Evolutionary conservation across 768 basidiomycete species (phyloP).

Genomic region (Auricularia auricula-judae): DNA sequence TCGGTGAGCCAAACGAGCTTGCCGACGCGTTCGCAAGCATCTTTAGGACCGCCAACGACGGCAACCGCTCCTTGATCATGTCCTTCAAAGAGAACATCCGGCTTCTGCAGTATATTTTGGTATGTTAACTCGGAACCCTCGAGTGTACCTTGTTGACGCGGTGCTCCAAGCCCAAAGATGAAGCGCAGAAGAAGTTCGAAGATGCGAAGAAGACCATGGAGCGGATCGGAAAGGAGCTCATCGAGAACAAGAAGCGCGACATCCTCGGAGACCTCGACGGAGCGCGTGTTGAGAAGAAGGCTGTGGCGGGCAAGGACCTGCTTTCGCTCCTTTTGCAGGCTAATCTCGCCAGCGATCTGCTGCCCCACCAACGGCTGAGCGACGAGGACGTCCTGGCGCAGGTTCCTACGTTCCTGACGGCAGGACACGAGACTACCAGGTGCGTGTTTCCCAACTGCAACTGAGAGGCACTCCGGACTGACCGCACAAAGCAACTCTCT

Average conservation of each 20-base stretch:
- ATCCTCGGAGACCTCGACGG: constrained; percentile 8
- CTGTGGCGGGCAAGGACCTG: constrained; percentile 15
- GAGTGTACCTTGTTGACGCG: background rate
- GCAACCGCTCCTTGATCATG: background rate
- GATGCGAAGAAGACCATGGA: constrained; percentile 7
- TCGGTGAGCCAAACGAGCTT: constrained; percentile 17
- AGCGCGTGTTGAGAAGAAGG: background rate
- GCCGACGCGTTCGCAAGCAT: constrained; percentile 18
- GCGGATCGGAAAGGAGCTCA: constrained; percentile 18
- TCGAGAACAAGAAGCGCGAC: constrained; percentile 23
- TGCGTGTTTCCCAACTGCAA: too few species aligned
- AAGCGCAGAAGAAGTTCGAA: background rate
- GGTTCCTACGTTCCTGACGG: constrained; percentile 49
- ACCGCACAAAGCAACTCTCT: too few species aligned
- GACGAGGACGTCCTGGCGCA: constrained; percentile 26
- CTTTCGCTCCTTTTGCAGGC: constrained; percentile 20
- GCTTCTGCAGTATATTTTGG: background rate
- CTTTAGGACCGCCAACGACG: constrained; percentile 10
- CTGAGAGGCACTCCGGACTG: too few species aligned
- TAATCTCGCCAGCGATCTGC: constrained; percentile 20
- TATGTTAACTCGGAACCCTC: background rate
- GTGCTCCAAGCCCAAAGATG: background rate
- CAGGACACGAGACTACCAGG: constrained; percentile 17
- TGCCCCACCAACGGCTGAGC: constrained; percentile 14
- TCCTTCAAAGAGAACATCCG: background rate